These are phyloP conservation scores for Fusarium circinatum DNA, from an alignment of 2,329 filamentous ascomycete genomes.

Conservation along the genomic window DNA sequence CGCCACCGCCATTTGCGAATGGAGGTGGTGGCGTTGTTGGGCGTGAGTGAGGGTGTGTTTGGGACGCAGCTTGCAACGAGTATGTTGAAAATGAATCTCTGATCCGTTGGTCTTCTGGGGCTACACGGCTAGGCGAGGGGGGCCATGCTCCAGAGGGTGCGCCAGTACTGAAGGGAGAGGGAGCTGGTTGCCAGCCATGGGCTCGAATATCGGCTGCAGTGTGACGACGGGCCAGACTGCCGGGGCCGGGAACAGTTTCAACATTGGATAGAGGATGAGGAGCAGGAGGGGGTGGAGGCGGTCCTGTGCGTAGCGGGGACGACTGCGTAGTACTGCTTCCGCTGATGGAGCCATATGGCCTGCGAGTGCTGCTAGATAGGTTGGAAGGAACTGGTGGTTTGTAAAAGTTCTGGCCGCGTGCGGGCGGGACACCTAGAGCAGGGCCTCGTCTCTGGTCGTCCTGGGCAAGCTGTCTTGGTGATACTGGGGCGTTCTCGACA, in stretches of 20 bases:
- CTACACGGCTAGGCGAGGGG: constrained; percentile 62
- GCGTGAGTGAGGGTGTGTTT: constrained; percentile 59
- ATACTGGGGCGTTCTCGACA: constrained; percentile 82
- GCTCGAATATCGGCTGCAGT: constrained; percentile 96
- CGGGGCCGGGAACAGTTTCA: constrained; percentile 71
- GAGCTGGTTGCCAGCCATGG: constrained; percentile 76
- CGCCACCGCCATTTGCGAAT: constrained; percentile 57
- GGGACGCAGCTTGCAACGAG: constrained; percentile 58
- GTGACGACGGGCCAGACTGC: constrained; percentile 82
- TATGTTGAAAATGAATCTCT: constrained; percentile 67
- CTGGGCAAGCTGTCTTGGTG: constrained; percentile 85
- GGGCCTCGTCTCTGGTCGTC: constrained; percentile 83
- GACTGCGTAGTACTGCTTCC: constrained; percentile 71
- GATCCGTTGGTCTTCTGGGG: constrained; percentile 64
- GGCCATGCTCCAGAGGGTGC: constrained; percentile 63
- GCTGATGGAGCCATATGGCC: constrained; percentile 89
- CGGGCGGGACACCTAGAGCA: constrained; percentile 71
- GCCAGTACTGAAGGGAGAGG: constrained; percentile 73
- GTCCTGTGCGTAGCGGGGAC: constrained; percentile 76
- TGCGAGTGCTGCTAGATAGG: constrained; percentile 77
- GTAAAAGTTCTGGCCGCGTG: constrained; percentile 71
- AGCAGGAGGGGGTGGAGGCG: constrained; percentile 71
- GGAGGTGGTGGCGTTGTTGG: constrained; percentile 65
- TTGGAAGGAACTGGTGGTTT: constrained; percentile 85
- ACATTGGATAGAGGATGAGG: constrained; percentile 74